Conservation (phyloP, 768 basidiomycete genomes). For the Lactifluus rugatus region DNA sequence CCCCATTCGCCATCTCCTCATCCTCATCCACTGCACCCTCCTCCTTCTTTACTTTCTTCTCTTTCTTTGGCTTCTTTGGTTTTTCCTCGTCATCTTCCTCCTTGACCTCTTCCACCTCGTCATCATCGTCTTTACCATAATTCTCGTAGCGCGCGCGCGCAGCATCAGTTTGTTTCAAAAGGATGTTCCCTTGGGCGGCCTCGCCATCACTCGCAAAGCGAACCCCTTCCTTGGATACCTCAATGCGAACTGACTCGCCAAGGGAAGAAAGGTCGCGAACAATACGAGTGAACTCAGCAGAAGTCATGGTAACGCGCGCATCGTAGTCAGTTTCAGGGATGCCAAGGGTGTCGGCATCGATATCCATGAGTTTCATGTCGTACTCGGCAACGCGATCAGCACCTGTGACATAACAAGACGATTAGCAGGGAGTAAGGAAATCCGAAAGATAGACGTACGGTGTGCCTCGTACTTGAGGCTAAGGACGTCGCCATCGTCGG, state of each 20-base stretch:
- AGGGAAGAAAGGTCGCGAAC: conserved; percentile 84
- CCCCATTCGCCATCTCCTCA: conserved; percentile 40
- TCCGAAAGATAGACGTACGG: conserved; percentile 40
- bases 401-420: conserved; percentile 35
- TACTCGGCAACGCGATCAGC: conserved; percentile 94
- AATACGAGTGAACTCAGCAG: conserved; percentile 83
- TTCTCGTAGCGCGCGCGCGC: conserved; percentile 18
- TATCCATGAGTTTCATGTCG: conserved; percentile 99
- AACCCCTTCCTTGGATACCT: conserved; percentile 92
- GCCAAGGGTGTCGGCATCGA: conserved; percentile 87
- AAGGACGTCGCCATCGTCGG: conserved; percentile 82
- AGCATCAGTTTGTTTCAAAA: conserved; percentile 63
- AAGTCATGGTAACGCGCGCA: conserved; percentile 79
- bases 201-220: conserved; percentile 91
- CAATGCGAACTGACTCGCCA: conserved; percentile 92
- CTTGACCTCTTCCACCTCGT: conserved; percentile 28
- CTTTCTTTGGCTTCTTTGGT: conserved; percentile 40
- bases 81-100: conserved; percentile 35
- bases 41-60: conserved; percentile 41
- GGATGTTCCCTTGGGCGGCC: conserved; percentile 80
- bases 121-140: conserved; percentile 21
- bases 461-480: conserved; percentile 85
- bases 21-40: conserved; percentile 28
- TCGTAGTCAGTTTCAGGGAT: conserved; percentile 99
- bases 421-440: background rate